Conservation (phyloP, 1,139 yeast genomes). For the Diutina siamensis region DNA sequence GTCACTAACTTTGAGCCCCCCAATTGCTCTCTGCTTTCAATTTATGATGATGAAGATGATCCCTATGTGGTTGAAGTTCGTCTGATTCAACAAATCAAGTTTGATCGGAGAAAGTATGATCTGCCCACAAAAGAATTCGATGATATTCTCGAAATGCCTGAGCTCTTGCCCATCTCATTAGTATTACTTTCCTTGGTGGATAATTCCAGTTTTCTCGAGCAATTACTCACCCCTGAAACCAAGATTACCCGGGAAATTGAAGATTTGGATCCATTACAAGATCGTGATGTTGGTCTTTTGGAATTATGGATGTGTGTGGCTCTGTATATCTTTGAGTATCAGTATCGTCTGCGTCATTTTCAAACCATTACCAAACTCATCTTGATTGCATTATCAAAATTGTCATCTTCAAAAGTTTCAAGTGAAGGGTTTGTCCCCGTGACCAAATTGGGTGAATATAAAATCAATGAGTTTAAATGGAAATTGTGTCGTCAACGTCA, state of each 20-base stretch:
- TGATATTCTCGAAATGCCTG: slow-evolving; percentile 1
- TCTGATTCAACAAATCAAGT: slow-evolving; percentile 11
- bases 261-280: slow-evolving; percentile 7
- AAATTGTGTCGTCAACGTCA: slow-evolving; percentile 29
- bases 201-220: slow-evolving; percentile 15
- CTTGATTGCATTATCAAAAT: neutral
- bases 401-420: slow-evolving; percentile 17
- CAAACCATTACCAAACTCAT: slow-evolving; percentile 8
- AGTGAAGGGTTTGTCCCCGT: slow-evolving; percentile 11
- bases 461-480: slow-evolving; percentile 30
- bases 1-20: slow-evolving; percentile 13
- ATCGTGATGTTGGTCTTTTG: slow-evolving; percentile 16
- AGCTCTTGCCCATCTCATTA: slow-evolving; percentile 11
- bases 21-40: slow-evolving; percentile 2
- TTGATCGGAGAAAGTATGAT: neutral
- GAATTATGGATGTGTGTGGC: slow-evolving; percentile 27
- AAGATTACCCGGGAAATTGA: neutral
- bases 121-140: neutral
- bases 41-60: slow-evolving; percentile 9
- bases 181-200: slow-evolving; percentile 13
- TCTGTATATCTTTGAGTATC: slow-evolving; percentile 28
- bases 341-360: slow-evolving; percentile 15
- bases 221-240: slow-evolving; percentile 9
- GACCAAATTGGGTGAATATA: slow-evolving; percentile 13
- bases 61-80: slow-evolving; percentile 16